phyloP scores from a whole-genome alignment of 2,329 filamentous ascomycete genomes.

The Alternaria alternata region DNA sequence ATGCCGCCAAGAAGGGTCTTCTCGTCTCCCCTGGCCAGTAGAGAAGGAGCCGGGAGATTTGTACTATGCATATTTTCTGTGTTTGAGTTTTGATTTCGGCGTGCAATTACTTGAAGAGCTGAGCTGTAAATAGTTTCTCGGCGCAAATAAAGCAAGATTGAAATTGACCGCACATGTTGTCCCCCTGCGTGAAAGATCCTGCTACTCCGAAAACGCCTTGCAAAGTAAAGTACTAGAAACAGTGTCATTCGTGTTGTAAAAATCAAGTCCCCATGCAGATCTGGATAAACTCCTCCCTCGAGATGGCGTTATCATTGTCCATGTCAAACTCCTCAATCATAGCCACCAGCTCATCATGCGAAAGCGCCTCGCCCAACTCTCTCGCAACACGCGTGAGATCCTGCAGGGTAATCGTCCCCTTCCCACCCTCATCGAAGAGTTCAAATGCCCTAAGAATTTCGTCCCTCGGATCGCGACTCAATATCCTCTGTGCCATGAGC shows the following conservation, averaged over 20 bases:
- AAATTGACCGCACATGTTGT: constrained; percentile 8
- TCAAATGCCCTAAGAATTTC: constrained; percentile 92
- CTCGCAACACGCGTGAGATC: constrained; percentile 87
- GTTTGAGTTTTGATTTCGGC: constrained; percentile 13
- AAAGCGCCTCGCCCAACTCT: constrained; percentile 90
- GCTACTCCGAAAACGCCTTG: constrained; percentile 17
- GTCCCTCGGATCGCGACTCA: constrained; percentile 83
- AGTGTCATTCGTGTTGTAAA: neutral
- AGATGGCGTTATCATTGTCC: constrained; percentile 83
- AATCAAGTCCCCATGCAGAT: constrained; percentile 63
- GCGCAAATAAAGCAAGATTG: constrained; percentile 37
- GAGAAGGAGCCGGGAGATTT: constrained; percentile 14
- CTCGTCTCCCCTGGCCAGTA: constrained; percentile 89
- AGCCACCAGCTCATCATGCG: constrained; percentile 88
- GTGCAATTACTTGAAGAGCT: constrained; percentile 23
- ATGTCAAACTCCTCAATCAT: constrained; percentile 99
- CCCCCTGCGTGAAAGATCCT: neutral
- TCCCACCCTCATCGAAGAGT: constrained; percentile 91
- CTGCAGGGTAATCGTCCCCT: constrained; percentile 87
- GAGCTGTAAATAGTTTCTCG: constrained; percentile 49
- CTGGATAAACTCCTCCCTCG: constrained; percentile 70
- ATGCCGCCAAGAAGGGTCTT: constrained; percentile 78
- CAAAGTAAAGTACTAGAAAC: neutral
- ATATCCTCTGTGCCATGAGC: constrained; percentile 79
- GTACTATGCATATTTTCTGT: constrained; percentile 38